phyloP scores from a whole-genome alignment of 1,284 basidiomycete species.

The Cutaneotrichosporon dermatis region DNA sequence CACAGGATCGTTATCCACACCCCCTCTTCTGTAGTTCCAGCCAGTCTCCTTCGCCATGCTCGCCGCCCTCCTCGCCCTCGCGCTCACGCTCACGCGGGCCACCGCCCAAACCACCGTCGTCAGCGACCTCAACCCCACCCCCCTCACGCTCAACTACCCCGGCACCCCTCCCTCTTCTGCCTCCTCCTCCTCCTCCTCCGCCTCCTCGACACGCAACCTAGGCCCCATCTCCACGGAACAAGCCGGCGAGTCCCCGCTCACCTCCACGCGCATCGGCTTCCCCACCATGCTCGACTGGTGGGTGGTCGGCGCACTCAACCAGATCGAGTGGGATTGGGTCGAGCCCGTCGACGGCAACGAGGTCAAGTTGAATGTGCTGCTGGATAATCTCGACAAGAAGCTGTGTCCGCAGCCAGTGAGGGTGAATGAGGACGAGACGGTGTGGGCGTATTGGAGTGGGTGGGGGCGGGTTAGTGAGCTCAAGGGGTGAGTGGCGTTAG shows the following conservation, averaged over 20 bases:
- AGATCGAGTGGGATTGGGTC: neutral
- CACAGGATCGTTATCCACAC: too few relatives aligned
- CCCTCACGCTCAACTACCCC: too few relatives aligned
- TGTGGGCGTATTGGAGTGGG: neutral
- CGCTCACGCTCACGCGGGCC: too few relatives aligned
- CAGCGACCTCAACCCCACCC: too few relatives aligned
- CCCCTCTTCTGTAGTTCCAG: too few relatives aligned
- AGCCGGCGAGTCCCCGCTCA: neutral
- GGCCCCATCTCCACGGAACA: neutral
- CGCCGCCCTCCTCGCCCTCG: too few relatives aligned
- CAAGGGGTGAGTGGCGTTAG: too few relatives aligned
- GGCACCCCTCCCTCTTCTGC: too few relatives aligned
- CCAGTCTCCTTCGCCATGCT: too few relatives aligned
- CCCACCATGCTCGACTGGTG: slow-evolving; percentile 1
- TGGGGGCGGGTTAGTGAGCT: neutral
- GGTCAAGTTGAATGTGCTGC: neutral
- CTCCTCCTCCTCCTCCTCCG: too few relatives aligned
- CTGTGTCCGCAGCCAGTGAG: neutral
- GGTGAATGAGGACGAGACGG: neutral
- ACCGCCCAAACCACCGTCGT: too few relatives aligned
- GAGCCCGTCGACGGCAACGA: neutral
- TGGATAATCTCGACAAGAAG: neutral
- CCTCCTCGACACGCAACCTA: neutral
- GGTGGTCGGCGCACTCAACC: neutral
- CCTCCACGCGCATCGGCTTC: neutral